Evolutionary conservation across 2,329 filamentous ascomycete species (phyloP).

Genomic region (Dactylellina haptotyla): DNA sequence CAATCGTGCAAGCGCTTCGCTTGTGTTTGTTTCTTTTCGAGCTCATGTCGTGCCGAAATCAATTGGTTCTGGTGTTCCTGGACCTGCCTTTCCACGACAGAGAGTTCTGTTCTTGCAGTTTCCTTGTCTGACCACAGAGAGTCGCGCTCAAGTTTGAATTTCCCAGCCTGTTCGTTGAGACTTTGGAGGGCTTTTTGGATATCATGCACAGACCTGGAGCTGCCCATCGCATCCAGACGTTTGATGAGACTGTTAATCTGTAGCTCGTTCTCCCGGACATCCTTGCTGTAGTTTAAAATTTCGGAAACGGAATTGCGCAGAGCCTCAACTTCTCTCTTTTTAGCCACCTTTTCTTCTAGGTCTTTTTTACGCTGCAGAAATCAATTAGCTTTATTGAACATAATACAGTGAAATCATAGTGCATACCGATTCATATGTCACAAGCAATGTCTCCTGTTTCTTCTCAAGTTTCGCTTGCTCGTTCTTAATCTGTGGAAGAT

Average conservation of each 20-base stretch:
- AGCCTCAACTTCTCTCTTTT: conserved; percentile 77
- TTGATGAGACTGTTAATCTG: conserved; percentile 80
- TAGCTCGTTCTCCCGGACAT: conserved; percentile 75
- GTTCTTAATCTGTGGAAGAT: conserved; percentile 36
- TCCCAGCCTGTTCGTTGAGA: conserved; percentile 72
- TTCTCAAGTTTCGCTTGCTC: conserved; percentile 33
- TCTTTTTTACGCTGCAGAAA: conserved; percentile 68
- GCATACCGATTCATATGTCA: conserved; percentile 26
- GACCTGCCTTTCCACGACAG: conserved; percentile 55
- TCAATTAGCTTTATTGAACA: background rate
- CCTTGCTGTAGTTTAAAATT: conserved; percentile 76
- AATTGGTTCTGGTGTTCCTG: conserved; percentile 80
- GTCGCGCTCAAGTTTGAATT: conserved; percentile 74
- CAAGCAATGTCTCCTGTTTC: conserved; percentile 37
- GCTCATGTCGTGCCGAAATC: conserved; percentile 74
- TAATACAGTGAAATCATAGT: background rate
- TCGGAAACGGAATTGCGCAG: conserved; percentile 79
- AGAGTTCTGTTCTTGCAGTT: conserved; percentile 53
- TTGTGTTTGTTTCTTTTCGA: conserved; percentile 75
- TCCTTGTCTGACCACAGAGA: conserved; percentile 76
- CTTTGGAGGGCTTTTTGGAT: conserved; percentile 78
- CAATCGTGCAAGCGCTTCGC: conserved; percentile 36
- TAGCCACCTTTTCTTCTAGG: conserved; percentile 72
- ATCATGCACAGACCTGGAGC: conserved; percentile 78
- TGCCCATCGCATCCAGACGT: conserved; percentile 75